Conservation (phyloP, 352 stramenopile genomes). For the Aphanomyces stellatus region DNA sequence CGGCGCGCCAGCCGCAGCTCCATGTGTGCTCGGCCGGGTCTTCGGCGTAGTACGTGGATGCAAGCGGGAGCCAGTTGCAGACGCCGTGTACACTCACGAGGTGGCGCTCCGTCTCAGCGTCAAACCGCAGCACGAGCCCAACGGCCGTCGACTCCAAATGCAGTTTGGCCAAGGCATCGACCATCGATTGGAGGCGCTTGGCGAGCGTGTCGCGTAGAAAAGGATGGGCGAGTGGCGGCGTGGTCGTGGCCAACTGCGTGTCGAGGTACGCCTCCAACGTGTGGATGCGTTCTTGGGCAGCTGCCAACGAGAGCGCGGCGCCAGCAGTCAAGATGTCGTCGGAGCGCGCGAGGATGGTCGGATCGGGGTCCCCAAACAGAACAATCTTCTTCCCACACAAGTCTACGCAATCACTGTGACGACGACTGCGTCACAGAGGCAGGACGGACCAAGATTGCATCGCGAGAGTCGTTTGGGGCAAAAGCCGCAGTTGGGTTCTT, state of each 20-base stretch:
- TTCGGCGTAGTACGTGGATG: neutral
- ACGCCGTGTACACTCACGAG: neutral
- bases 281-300: neutral
- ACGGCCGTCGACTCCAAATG: neutral
- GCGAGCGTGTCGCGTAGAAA: neutral
- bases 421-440: neutral
- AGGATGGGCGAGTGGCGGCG: neutral
- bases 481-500: constrained; percentile 34
- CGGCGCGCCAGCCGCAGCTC: constrained; percentile 16
- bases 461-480: constrained; percentile 30
- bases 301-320: neutral
- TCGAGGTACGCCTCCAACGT: neutral
- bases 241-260: neutral
- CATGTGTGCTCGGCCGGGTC: neutral
- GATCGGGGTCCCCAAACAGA: constrained; percentile 25
- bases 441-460: constrained; percentile 34
- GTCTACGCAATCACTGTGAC: neutral
- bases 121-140: constrained; percentile 5
- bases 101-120: neutral
- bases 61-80: neutral
- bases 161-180: neutral
- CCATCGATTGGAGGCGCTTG: neutral
- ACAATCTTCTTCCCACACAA: constrained; percentile 55
- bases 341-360: neutral
- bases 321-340: neutral